phyloP scores from a whole-genome alignment of 1,284 basidiomycete genomes.

The Mycosarcoma mackinlayi region DNA sequence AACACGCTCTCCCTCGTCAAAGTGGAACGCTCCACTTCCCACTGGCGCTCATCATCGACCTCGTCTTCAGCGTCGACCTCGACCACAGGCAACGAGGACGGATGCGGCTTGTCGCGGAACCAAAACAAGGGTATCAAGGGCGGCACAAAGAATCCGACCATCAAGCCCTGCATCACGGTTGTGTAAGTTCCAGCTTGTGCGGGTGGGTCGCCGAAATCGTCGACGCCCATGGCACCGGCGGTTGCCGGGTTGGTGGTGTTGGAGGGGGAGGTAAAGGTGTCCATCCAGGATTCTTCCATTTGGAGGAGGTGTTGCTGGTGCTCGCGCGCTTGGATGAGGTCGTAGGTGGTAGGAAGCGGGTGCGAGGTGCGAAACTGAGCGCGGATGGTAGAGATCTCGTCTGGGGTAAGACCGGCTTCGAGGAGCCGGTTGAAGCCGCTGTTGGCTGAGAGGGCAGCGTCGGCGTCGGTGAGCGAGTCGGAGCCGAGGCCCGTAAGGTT shows the following conservation, averaged over 20 bases:
- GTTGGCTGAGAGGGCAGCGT: conserved; percentile 1
- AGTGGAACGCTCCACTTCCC: conserved; percentile 6
- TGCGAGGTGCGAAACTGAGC: conserved; percentile 28
- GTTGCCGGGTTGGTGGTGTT: not conserved
- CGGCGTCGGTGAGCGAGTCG: not conserved
- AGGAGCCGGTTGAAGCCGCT: conserved; percentile 46
- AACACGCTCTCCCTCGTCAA: conserved; percentile 24
- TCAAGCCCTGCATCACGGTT: conserved; percentile 35
- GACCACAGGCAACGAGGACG: conserved; percentile 8
- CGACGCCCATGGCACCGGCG: not conserved
- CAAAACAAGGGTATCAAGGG: conserved; percentile 38
- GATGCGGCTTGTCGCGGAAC: conserved; percentile 31
- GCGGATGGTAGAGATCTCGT: conserved; percentile 38
- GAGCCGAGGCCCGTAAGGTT: no score
- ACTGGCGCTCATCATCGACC: conserved; percentile 24
- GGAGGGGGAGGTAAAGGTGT: conserved; percentile 17
- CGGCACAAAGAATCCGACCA: conserved; percentile 42
- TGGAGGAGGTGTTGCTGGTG: conserved; percentile 36
- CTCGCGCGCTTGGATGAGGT: conserved; percentile 24
- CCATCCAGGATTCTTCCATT: conserved; percentile 52
- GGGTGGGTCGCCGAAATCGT: conserved; percentile 2
- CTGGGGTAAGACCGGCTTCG: conserved; percentile 23
- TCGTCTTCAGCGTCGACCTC: not conserved
- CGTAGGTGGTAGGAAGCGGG: conserved; percentile 20
- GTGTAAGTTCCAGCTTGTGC: conserved; percentile 8